Evolutionary conservation across 768 basidiomycete species (phyloP).

Genomic region (Clitopilus passeckerianus): DNA sequence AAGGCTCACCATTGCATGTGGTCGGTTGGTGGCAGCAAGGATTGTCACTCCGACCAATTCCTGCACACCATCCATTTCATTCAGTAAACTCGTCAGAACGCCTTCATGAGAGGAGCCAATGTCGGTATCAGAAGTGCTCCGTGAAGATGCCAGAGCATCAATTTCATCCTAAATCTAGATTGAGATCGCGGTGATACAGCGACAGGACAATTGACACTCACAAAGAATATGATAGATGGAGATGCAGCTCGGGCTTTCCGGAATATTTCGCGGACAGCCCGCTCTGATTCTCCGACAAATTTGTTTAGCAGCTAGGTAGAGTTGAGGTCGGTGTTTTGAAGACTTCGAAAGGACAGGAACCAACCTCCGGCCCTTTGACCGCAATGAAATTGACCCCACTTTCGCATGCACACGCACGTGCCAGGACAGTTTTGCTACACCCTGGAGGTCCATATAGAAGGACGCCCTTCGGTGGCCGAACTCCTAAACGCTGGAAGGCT

Average conservation of each 20-base stretch:
- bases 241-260: constrained; percentile 91
- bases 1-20: constrained; percentile 77
- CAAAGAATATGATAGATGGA: constrained; percentile 96
- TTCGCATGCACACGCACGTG: constrained; percentile 88
- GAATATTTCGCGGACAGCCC: constrained; percentile 92
- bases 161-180: constrained; percentile 77
- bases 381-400: constrained; percentile 95
- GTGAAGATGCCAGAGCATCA: constrained; percentile 84
- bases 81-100: constrained; percentile 87
- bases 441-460: constrained; percentile 94
- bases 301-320: constrained; percentile 82
- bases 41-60: constrained; percentile 93
- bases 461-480: constrained; percentile 84
- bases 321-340: constrained; percentile 3
- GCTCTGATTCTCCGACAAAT: constrained; percentile 96
- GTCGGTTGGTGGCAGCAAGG: constrained; percentile 93
- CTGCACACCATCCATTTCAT: constrained; percentile 99
- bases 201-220: constrained; percentile 29
- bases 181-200: neutral
- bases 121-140: constrained; percentile 56
- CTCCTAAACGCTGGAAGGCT: constrained; percentile 82
- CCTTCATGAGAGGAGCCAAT: constrained; percentile 68
- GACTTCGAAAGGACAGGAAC: constrained; percentile 13
- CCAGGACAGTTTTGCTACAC: constrained; percentile 94
- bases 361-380: constrained; percentile 94